Evolutionary conservation across 1,139 yeast genomes (phyloP).

Genomic region (Sugiyamaella xylanicola): DNA sequence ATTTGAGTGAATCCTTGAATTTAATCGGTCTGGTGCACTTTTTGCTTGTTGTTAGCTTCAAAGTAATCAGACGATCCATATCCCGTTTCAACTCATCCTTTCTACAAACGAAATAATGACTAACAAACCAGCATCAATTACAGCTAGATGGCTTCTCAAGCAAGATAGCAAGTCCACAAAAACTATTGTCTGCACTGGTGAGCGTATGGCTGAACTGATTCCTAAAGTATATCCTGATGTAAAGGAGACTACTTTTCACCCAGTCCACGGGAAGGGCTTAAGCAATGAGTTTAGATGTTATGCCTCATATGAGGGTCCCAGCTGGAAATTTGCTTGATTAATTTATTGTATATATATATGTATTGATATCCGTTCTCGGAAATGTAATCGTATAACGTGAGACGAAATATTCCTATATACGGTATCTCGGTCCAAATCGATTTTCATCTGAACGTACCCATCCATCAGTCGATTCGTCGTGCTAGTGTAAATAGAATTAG

Average conservation of each 20-base stretch:
- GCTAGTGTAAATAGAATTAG: neutral
- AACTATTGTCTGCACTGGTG: conserved; percentile 80
- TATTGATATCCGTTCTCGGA: no score
- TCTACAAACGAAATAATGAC: no score
- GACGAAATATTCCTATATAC: neutral
- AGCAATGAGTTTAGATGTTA: conserved; percentile 88
- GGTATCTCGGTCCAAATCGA: neutral
- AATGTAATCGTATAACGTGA: no score
- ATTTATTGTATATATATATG: neutral
- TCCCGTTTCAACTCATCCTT: no score
- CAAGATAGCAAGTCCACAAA: conserved; percentile 43
- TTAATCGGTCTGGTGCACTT: no score
- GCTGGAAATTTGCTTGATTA: conserved; percentile 48
- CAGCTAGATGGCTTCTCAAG: conserved; percentile 63
- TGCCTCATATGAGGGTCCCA: conserved; percentile 65
- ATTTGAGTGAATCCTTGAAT: no score
- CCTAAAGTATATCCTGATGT: conserved; percentile 65
- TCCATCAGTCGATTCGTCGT: neutral
- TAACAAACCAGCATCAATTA: conserved; percentile 50
- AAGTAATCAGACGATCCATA: no score
- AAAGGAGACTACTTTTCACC: conserved; percentile 63
- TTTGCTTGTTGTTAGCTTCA: no score
- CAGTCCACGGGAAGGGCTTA: conserved; percentile 82
- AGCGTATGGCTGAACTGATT: conserved; percentile 72
- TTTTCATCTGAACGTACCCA: neutral